phyloP scores from a whole-genome alignment of 2,329 filamentous ascomycete species.

The Penicillium sp. region DNA sequence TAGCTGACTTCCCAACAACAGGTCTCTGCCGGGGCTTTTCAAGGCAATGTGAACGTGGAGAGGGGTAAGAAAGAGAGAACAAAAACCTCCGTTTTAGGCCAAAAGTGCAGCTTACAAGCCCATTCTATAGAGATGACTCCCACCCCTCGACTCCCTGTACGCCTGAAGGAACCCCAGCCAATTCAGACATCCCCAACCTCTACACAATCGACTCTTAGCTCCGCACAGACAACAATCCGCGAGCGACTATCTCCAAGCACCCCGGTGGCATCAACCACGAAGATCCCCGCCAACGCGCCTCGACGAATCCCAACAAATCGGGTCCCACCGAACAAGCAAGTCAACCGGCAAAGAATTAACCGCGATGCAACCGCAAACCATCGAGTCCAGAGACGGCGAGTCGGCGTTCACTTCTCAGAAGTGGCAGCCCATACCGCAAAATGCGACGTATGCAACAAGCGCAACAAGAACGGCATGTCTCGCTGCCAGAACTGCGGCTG shows the following conservation, averaged over 20 bases:
- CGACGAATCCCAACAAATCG: background rate
- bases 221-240: background rate
- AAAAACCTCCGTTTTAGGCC: background rate
- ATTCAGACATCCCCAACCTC: background rate
- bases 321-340: background rate
- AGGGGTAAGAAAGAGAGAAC: background rate
- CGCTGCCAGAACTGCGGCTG: slow-evolving; percentile 15
- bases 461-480: slow-evolving; percentile 15
- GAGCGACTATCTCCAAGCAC: background rate
- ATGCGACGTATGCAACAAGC: slow-evolving; percentile 14
- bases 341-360: background rate
- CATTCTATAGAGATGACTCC: background rate
- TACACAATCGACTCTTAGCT: background rate
- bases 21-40: background rate
- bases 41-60: background rate
- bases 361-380: background rate
- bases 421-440: slow-evolving; percentile 17
- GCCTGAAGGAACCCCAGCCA: background rate
- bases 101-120: background rate
- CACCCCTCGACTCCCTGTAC: background rate
- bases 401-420: slow-evolving; percentile 13
- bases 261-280: background rate
- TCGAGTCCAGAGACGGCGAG: background rate
- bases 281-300: background rate
- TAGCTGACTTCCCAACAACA: background rate